Evolutionary conservation across 768 basidiomycete species (phyloP).

Genomic region (Naganishia vaughanmartiniae): DNA sequence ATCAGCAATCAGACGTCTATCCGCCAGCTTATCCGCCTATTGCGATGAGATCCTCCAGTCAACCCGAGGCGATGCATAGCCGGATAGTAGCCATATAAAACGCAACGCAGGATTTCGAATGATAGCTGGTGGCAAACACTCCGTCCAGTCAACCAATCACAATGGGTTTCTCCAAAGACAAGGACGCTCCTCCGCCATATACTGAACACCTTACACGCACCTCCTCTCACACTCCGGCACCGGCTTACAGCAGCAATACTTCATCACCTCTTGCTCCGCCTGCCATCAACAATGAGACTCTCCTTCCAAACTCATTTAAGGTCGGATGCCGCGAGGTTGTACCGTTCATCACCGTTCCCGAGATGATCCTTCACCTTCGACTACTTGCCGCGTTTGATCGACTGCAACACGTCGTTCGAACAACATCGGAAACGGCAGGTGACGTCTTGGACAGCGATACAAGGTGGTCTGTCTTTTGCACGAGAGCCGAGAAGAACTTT

Average conservation of each 20-base stretch:
- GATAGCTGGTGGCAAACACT: too few relatives aligned
- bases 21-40: too few relatives aligned
- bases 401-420: not conserved
- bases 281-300: not conserved
- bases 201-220: slow-evolving; percentile 9
- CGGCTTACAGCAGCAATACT: not conserved
- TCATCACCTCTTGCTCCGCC: not conserved
- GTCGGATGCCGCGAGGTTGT: slow-evolving; percentile 4
- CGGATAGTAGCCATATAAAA: too few relatives aligned
- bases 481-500: slow-evolving; percentile 7
- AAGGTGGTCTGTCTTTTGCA: slow-evolving; percentile 2
- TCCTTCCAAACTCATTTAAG: slow-evolving; percentile 19
- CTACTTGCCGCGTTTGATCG: not conserved
- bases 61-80: too few relatives aligned
- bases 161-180: not conserved
- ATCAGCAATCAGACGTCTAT: too few relatives aligned
- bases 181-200: slow-evolving; percentile 21
- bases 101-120: too few relatives aligned
- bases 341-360: slow-evolving; percentile 19
- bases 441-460: slow-evolving; percentile 13
- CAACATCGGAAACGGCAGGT: not conserved
- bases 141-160: not conserved
- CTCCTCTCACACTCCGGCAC: not conserved
- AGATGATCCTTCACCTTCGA: slow-evolving; percentile 10
- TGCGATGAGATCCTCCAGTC: too few relatives aligned